Conservation (phyloP, 768 basidiomycete species). For the Tulasnella sp. region DNA sequence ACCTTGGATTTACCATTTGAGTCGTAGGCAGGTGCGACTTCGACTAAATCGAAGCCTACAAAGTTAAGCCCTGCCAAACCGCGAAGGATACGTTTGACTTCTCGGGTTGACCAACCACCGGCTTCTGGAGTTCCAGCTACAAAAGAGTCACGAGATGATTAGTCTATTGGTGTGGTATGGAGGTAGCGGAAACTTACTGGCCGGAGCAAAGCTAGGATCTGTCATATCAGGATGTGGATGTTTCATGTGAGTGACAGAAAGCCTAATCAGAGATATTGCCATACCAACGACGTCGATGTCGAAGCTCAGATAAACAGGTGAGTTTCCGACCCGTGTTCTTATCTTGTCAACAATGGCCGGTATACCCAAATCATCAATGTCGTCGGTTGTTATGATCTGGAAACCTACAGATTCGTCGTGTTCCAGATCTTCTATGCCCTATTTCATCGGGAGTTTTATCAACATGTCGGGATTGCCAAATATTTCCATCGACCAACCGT, state of each 20-base stretch:
- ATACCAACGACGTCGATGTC: conserved; percentile 74
- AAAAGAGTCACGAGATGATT: conserved; percentile 6
- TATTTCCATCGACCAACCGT: conserved; percentile 27
- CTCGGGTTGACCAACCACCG: conserved; percentile 74
- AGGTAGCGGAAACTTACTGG: conserved; percentile 37
- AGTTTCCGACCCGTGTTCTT: conserved; percentile 53
- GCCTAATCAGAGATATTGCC: conserved; percentile 16
- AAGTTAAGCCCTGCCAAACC: conserved; percentile 69
- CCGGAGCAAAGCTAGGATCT: conserved; percentile 70
- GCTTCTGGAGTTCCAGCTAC: conserved; percentile 73
- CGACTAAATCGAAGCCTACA: conserved; percentile 66
- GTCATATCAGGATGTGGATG: conserved; percentile 37
- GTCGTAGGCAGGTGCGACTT: conserved; percentile 64
- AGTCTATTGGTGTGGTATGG: neutral
- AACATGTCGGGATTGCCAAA: neutral
- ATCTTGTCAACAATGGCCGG: conserved; percentile 57
- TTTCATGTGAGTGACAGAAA: neutral
- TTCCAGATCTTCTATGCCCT: conserved; percentile 50
- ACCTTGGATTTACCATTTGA: conserved; percentile 35
- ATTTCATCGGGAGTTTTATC: conserved; percentile 19
- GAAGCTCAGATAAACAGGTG: conserved; percentile 66
- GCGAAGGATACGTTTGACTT: conserved; percentile 66
- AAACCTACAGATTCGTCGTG: conserved; percentile 67
- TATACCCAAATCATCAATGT: conserved; percentile 70
- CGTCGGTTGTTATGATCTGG: conserved; percentile 63